Base-by-base conservation (phyloP, 331 rosid genomes). In the Ulmus americana region DNA sequence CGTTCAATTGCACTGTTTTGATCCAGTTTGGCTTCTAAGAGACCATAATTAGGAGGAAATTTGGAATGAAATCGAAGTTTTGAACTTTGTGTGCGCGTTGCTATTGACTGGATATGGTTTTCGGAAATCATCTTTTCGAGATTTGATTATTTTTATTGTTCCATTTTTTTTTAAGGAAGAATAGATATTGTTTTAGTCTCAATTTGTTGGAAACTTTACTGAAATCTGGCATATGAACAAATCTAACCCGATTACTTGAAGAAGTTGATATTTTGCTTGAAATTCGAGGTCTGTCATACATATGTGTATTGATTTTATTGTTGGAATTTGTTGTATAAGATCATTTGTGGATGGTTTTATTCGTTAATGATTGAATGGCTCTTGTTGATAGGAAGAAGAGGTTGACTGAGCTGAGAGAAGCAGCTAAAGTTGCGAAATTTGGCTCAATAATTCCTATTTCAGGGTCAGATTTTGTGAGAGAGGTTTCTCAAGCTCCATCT, bases 401-500 rank as follows among this genome's bases (percentile, higher is more conserved):
- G 76, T 74, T 92, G 73, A 76, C 79, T 3, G 95, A 92, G 83
- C 71, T 92, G 77, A 88, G 90, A 68, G 98, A 92, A 75, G 82
- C 83, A 68, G 94, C 80, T n/a, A 92, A 89, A 67, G 60, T 92
- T 61, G 77, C 85, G 45, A 88, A 79, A 84, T 92, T 81, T 65
- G 98, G 98, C 55, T 86, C 96, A 0, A 80, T 89, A 45, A 72
- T 80, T 69, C 94, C 88, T 1, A 92, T 92, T 67, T 89, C 98
- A 10, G 98, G 98, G 67, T 81, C 98, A 18, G 98, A 92, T 80
- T 92, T 92, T 8, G 78, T 89, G 76, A 95, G 97, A 11, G 97
- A 92, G 80, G 97, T 92, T 63, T 92, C 96, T 0, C 97, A 89
- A 67, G 96, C 98, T 80, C 88, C 94, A 39, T 72, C 98, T 59